These are phyloP conservation scores for Candida michaelii DNA, from an alignment of 805 yeast species.

Conservation along the genomic window DNA sequence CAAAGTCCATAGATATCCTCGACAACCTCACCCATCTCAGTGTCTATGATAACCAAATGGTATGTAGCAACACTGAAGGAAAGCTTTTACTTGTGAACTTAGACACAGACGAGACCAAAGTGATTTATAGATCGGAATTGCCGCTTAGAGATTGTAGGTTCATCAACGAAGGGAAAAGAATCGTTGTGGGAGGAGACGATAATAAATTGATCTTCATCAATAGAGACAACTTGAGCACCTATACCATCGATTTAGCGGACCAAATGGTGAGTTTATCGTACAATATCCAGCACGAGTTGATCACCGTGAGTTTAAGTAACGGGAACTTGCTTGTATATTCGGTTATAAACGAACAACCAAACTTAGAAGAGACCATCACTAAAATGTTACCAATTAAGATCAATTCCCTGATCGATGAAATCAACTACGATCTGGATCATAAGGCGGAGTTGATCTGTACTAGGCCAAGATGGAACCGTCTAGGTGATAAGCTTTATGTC, in stretches of 20 bases:
- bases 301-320: slow-evolving; percentile 57
- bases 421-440: slow-evolving; percentile 44
- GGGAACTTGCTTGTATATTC: slow-evolving; percentile 60
- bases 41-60: slow-evolving; percentile 17
- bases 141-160: slow-evolving; percentile 54
- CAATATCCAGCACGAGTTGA: slow-evolving; percentile 53
- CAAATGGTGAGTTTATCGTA: slow-evolving; percentile 58
- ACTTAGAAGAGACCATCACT: slow-evolving; percentile 44
- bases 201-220: slow-evolving; percentile 45
- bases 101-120: slow-evolving; percentile 23
- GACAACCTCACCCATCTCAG: slow-evolving; percentile 46
- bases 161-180: slow-evolving; percentile 60
- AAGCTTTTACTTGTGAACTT: slow-evolving; percentile 42
- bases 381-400: slow-evolving; percentile 40
- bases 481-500: slow-evolving; percentile 67
- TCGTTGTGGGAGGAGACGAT: slow-evolving; percentile 68
- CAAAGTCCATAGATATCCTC: slow-evolving; percentile 53
- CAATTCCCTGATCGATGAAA: slow-evolving; percentile 29
- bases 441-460: slow-evolving; percentile 49
- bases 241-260: slow-evolving; percentile 45
- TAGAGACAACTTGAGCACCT: slow-evolving; percentile 25
- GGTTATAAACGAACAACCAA: slow-evolving; percentile 55
- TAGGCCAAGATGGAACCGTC: slow-evolving; percentile 66
- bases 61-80: slow-evolving; percentile 44
- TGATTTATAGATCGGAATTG: slow-evolving; percentile 44